A percentile compares a stretch with the other conserved stretches of the same genome.
Conservation (phyloP, 345 rosid species). For the Acer saccharum region DNA sequence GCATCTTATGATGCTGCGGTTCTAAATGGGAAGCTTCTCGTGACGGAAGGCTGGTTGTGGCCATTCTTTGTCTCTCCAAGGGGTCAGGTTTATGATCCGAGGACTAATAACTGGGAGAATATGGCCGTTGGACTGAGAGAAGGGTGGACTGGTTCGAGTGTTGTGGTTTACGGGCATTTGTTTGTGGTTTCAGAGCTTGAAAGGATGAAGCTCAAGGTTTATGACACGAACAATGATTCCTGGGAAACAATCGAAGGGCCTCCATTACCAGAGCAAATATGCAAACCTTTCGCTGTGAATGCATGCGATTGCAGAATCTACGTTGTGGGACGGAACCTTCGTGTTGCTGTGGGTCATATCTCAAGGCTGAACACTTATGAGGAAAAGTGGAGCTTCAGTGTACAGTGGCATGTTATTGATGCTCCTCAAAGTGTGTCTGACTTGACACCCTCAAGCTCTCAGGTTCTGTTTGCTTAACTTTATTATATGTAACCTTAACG, state of each 20-base stretch:
- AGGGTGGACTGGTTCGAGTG: conserved; percentile 97
- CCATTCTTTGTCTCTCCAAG: conserved; percentile 83
- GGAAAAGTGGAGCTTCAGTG: conserved; percentile 50
- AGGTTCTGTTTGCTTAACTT: conserved; percentile 71
- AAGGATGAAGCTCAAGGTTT: conserved; percentile 94
- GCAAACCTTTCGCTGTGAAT: conserved; percentile 82
- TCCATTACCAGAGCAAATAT: conserved; percentile 79
- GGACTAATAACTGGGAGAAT: conserved; percentile 63
- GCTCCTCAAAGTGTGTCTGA: conserved; percentile 62
- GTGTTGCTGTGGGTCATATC: conserved; percentile 68
- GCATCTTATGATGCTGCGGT: conserved; percentile 83
- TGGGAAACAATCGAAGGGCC: conserved; percentile 81
- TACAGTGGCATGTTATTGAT: conserved; percentile 67
- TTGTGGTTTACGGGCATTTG: conserved; percentile 64
- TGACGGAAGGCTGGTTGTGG: conserved; percentile 96
- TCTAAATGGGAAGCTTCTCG: conserved; percentile 75
- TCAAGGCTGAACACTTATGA: conserved; percentile 36
- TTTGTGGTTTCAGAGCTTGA: conserved; percentile 83
- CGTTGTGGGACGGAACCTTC: conserved; percentile 78
- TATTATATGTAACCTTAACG: background rate
- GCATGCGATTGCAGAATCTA: conserved; percentile 59
- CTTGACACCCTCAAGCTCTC: conserved; percentile 79
- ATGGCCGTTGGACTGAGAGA: conserved; percentile 80
- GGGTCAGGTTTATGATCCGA: conserved; percentile 88
- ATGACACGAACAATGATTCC: conserved; percentile 55